Evolutionary conservation across 2,329 filamentous ascomycete genomes (phyloP), one percentile per base, ranked within the genome.

Genomic region (Eutypa lata): DNA sequence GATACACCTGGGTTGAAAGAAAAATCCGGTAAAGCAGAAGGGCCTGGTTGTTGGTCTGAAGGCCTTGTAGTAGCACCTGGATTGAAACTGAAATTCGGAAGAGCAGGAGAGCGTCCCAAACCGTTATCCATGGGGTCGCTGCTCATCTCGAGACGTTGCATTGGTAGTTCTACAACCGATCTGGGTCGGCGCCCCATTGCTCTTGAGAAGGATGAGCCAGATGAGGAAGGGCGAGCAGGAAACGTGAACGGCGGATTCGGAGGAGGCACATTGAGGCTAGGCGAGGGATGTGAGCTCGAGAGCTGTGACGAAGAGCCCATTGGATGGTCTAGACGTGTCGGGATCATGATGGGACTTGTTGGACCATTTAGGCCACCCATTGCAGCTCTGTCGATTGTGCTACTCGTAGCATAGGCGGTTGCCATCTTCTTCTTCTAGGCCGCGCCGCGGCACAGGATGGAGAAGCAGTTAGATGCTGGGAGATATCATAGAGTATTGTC

Each of bases 201-300:
- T 55, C 80, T 72, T 8, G 80, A 76, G 44, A 74, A 74, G 0
- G 76, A 74, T 3, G 76, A 72, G 2, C 76, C 73, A 2, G 78
- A 76, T 19, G 74, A 71, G 7, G 79, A 73, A 1, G 77, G 70
- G 45, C 73, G 69, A 21, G 75, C 69, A 1, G 85, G 86, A 61
- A 88, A 88, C 53, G 84, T 77, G 62, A 88, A 88, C 6, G 78
- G 79, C 28, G 86, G 84, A 50, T 88, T 88, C 46, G 84, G 83
- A 48, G 74, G 75, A 49, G 80, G 79, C 24, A 70, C 60, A 22
- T 68, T 66, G 42, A 66, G 64, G 49, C 65, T 66, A 49, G 71
- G 69, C 46, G 73, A 72, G 16, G 61, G 54, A 48, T 70, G 68
- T 21, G 68, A 57, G 59, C 61, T 66, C 18, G 66, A 54, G 45